Base-by-base conservation (phyloP, 116 monocot species). In the Phalaenopsis hybrid region DNA sequence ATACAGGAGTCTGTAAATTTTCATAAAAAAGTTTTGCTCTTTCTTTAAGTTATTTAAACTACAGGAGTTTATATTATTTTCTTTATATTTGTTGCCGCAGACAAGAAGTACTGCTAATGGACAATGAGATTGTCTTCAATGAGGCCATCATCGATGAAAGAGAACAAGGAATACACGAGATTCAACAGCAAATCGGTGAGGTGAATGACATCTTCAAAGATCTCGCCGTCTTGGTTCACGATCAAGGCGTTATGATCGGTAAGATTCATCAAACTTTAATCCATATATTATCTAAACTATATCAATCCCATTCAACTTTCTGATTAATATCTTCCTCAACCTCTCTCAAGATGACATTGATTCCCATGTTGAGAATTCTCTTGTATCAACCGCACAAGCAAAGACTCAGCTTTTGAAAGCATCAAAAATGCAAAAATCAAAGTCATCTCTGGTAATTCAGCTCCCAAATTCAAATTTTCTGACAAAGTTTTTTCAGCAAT, bases 101-200 rank as follows among this genome's bases (percentile, higher is more conserved):
- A 76, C 96, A 96, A 82, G 90, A 96, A 49, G 80, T 94, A 43
- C 15, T 96, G 12, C 83, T 84, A 41, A 80, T 96, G 68, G 96
- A 92, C 80, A 96, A 89, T 87, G 96, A 96, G 69, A 87, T 94
- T 58, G 81, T 94, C n/a, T 94, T 92, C 77, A 92, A 96, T 57
- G 94, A 96, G 84, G 94, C 94, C 34, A 89, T 96, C 74, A 96
- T 96, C 69, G 96, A 94, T 81, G 96, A 96, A 84, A 89, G 96
- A 86, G 96, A 94, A 18, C 94, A 94, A 68, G 94, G 92, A 21
- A 96, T 96, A 76, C 90, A 91, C 58, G 96, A 96, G 68, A 94
- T 96, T 77, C 94, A 37, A 3, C 37, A 37, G 37, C 37, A 37
- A 37, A 37, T 37, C 3, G 37, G 37, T 37, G 37, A 37, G 84